phyloP scores from a whole-genome alignment of 352 stramenopile species.

The Discostella stelligera region DNA sequence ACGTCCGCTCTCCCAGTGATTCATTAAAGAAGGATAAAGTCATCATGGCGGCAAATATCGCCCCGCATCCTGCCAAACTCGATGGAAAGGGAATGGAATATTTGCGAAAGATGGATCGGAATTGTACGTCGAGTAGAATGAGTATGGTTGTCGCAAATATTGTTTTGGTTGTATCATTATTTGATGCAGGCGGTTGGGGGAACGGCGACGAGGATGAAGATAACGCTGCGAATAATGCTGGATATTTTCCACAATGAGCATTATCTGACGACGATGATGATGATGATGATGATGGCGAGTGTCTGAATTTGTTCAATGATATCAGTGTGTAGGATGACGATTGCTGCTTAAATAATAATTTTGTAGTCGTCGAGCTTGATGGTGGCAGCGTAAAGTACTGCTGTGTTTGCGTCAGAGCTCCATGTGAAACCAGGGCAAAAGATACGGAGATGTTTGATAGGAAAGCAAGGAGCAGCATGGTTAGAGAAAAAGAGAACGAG shows the following conservation, averaged over 20 bases:
- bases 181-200: not conserved
- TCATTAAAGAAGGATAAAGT: conserved; percentile 20
- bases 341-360: not conserved
- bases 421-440: not conserved
- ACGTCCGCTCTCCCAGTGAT: conserved; percentile 26
- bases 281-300: not conserved
- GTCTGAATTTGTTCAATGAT: not conserved
- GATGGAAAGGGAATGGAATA: conserved; percentile 64
- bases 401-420: not conserved
- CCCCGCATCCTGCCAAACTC: conserved; percentile 63
- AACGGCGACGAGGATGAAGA: not conserved
- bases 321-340: not conserved
- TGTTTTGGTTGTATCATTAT: conserved; percentile 6
- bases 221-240: not conserved
- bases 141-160: conserved; percentile 23
- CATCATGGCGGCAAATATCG: conserved; percentile 55
- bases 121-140: conserved; percentile 49
- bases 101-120: conserved; percentile 58
- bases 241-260: not conserved
- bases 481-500: no score
- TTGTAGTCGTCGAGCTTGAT: not conserved
- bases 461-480: not conserved
- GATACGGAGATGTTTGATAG: conserved; percentile 14
- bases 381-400: not conserved
- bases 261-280: not conserved